phyloP scores from a whole-genome alignment of 805 yeast genomes.

The Kodamaea neixiangensis region DNA sequence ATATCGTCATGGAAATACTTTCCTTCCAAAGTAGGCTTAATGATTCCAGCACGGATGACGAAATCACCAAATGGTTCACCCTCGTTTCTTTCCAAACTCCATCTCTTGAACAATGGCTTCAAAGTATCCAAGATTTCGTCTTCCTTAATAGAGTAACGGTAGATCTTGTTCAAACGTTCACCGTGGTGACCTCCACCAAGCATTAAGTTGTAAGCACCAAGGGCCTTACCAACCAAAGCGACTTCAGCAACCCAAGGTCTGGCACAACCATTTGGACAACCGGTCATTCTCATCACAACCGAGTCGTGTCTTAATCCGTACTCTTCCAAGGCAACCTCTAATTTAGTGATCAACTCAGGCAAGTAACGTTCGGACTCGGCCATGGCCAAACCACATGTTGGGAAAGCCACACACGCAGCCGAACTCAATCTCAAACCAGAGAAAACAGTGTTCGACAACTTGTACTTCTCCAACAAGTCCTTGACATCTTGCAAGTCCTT shows the following conservation, averaged over 20 bases:
- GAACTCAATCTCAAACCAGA: conserved; percentile 86
- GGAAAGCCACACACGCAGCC: conserved; percentile 97
- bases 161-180: conserved; percentile 86
- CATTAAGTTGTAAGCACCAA: conserved; percentile 89
- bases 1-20: conserved; percentile 93
- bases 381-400: conserved; percentile 98
- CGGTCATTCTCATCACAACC: conserved; percentile 96
- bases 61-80: conserved; percentile 97
- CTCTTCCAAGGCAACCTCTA: conserved; percentile 87
- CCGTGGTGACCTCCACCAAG: conserved; percentile 97
- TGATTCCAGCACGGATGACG: conserved; percentile 81
- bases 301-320: conserved; percentile 93
- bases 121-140: conserved; percentile 78
- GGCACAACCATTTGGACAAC: conserved; percentile 98
- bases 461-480: conserved; percentile 64
- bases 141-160: conserved; percentile 84
- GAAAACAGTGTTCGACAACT: conserved; percentile 79
- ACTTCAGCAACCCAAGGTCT: conserved; percentile 98
- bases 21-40: conserved; percentile 87
- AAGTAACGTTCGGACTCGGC: conserved; percentile 95
- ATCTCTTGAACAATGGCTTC: conserved; percentile 86
- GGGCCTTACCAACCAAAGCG: conserved; percentile 93
- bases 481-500: conserved; percentile 65
- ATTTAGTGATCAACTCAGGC: conserved; percentile 77
- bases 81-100: conserved; percentile 89